Conservation (phyloP, 305 asterid genomes). For the Withania somnifera region DNA sequence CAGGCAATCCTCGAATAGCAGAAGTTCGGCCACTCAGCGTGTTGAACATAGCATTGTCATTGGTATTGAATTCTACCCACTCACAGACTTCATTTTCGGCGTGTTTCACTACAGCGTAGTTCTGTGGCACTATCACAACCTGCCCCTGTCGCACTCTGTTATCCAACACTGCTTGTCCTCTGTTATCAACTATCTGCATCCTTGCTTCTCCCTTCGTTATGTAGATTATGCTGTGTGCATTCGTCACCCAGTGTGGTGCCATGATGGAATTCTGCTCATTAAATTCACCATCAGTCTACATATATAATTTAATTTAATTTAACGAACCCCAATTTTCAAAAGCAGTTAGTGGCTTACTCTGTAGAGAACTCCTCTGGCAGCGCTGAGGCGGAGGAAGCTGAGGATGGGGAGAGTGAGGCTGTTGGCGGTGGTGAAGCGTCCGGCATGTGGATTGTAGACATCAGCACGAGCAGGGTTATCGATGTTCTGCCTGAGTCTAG, state of each 20-base stretch:
- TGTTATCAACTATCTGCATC: slow-evolving; percentile 52
- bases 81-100: slow-evolving; percentile 47
- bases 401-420: slow-evolving; percentile 52
- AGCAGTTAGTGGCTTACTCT: slow-evolving; percentile 16
- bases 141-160: slow-evolving; percentile 38
- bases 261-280: slow-evolving; percentile 40
- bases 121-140: slow-evolving; percentile 53
- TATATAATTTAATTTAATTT: background rate
- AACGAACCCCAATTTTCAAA: background rate
- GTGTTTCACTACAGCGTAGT: slow-evolving; percentile 42
- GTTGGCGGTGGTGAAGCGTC: slow-evolving; percentile 49
- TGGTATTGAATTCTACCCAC: slow-evolving; percentile 68
- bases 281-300: background rate
- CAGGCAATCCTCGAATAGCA: slow-evolving; percentile 46
- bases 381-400: slow-evolving; percentile 42
- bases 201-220: slow-evolving; percentile 36
- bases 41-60: slow-evolving; percentile 55
- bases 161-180: slow-evolving; percentile 46
- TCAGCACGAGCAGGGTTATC: slow-evolving; percentile 54
- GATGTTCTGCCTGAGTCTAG: slow-evolving; percentile 39
- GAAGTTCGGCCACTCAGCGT: slow-evolving; percentile 62
- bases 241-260: slow-evolving; percentile 51
- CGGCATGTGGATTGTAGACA: slow-evolving; percentile 55
- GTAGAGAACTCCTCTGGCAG: slow-evolving; percentile 51
- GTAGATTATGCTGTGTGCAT: slow-evolving; percentile 46